These are phyloP conservation scores for Ustilago tritici DNA, from an alignment of 1,284 basidiomycete species.

Conservation along the genomic window DNA sequence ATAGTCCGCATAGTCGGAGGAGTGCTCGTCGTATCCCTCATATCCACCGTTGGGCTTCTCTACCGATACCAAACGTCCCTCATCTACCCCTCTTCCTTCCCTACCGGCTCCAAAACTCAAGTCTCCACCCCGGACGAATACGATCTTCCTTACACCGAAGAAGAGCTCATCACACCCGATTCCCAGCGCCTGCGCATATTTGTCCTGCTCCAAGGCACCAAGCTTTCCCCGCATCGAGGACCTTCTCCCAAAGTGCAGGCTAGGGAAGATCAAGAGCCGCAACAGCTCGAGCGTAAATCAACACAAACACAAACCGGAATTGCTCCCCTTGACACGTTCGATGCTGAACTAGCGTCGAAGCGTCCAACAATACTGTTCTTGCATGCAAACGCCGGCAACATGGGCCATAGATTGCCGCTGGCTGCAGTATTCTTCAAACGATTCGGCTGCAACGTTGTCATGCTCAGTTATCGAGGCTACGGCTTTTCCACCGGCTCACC, in stretches of 20 bases:
- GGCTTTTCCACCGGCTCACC: slow-evolving; percentile 84
- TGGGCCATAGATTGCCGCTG: slow-evolving; percentile 85
- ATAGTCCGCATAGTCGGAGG: slow-evolving; percentile 49
- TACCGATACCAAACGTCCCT: slow-evolving; percentile 66
- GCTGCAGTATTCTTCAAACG: slow-evolving; percentile 85
- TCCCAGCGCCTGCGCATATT: slow-evolving; percentile 58
- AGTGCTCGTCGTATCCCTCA: slow-evolving; percentile 53
- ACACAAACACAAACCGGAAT: slow-evolving; percentile 36
- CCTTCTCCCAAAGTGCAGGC: slow-evolving; percentile 19
- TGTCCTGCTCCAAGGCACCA: slow-evolving; percentile 60
- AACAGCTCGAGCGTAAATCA: slow-evolving; percentile 26
- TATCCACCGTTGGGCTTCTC: slow-evolving; percentile 63
- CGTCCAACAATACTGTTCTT: slow-evolving; percentile 64
- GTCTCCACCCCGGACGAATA: slow-evolving; percentile 64
- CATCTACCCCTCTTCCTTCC: slow-evolving; percentile 66
- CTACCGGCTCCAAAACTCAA: slow-evolving; percentile 59
- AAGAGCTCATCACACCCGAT: slow-evolving; percentile 63
- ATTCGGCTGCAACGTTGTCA: slow-evolving; percentile 87
- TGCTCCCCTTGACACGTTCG: slow-evolving; percentile 17
- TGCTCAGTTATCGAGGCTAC: slow-evolving; percentile 91
- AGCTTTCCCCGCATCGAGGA: slow-evolving; percentile 13
- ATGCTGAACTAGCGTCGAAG: slow-evolving; percentile 33
- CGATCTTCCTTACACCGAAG: slow-evolving; percentile 61
- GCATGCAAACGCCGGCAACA: slow-evolving; percentile 69
- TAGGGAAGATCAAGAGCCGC: slow-evolving; percentile 17